phyloP scores from a whole-genome alignment of 208 protist genomes.

The Naegleria lovaniensis region DNA sequence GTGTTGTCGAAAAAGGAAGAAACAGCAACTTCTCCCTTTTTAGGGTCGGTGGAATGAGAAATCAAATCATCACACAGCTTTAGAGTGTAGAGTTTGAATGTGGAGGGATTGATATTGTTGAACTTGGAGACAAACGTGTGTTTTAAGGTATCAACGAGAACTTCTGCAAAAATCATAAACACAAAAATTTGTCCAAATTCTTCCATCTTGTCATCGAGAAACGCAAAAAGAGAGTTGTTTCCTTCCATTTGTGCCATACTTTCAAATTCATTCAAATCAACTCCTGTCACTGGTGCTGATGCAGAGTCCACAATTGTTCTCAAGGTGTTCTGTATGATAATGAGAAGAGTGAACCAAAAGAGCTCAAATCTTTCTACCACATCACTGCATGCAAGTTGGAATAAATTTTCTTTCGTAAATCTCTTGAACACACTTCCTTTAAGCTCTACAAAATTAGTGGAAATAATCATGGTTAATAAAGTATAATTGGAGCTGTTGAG shows the following conservation, averaged over 20 bases:
- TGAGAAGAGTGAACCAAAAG: conserved; percentile 68
- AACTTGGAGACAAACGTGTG: conserved; percentile 78
- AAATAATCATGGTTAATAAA: conserved; percentile 81
- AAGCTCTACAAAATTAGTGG: conserved; percentile 84
- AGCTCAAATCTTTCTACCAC: conserved; percentile 77
- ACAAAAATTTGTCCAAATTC: conserved; percentile 44
- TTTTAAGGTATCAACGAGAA: conserved; percentile 77
- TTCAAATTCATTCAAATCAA: not conserved
- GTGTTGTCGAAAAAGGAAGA: not conserved
- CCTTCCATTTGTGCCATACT: not conserved
- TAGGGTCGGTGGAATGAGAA: not conserved
- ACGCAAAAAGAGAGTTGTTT: not conserved
- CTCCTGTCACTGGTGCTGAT: not conserved
- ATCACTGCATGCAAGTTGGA: conserved; percentile 69
- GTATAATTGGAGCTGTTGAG: conserved; percentile 77
- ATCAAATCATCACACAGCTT: not conserved
- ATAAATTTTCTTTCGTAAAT: conserved; percentile 67
- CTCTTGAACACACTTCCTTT: conserved; percentile 85
- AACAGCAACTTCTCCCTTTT: not conserved
- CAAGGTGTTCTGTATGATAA: conserved; percentile 55
- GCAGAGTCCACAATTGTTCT: not conserved
- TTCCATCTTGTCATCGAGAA: conserved; percentile 31
- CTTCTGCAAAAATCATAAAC: conserved; percentile 53
- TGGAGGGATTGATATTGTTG: conserved; percentile 46
- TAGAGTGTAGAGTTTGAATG: not conserved